Percentiles rank a stretch among this genome's conserved stretches.
phyloP scores from a whole-genome alignment of 805 yeast genomes.

The Candida nonsorbophila region DNA sequence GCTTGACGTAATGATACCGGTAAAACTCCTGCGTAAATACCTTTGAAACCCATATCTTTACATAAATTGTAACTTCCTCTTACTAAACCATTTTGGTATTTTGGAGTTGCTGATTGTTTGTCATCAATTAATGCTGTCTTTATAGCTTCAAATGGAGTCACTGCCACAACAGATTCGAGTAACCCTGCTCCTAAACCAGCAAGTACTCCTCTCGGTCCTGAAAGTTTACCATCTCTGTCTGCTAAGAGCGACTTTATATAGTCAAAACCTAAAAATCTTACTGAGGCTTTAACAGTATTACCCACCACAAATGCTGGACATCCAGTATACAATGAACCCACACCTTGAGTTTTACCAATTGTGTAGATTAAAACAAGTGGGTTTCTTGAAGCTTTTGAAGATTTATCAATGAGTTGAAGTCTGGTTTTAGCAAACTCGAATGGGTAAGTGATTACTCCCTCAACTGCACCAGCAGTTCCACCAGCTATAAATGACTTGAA shows the following conservation, averaged over 20 bases:
- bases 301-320: conserved; percentile 97
- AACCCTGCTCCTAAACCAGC: conserved; percentile 99
- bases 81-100: conserved; percentile 60
- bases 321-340: conserved; percentile 79
- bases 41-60: conserved; percentile 73
- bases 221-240: conserved; percentile 80
- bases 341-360: conserved; percentile 74
- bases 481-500: conserved; percentile 87
- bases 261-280: conserved; percentile 90
- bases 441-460: conserved; percentile 89
- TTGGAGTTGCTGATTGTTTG: conserved; percentile 69
- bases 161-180: conserved; percentile 85
- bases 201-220: conserved; percentile 85
- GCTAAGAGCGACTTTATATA: conserved; percentile 69
- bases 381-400: conserved; percentile 64
- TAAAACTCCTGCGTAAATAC: conserved; percentile 81
- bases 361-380: conserved; percentile 77
- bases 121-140: conserved; percentile 96
- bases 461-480: conserved; percentile 94
- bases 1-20: conserved; percentile 97
- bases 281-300: conserved; percentile 94
- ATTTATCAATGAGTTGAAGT: conserved; percentile 71
- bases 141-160: conserved; percentile 95
- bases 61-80: conserved; percentile 63
- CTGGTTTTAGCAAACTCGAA: conserved; percentile 96